Conservation (phyloP, 306 rosid genomes). For the Cyclanthera cordifolia region DNA sequence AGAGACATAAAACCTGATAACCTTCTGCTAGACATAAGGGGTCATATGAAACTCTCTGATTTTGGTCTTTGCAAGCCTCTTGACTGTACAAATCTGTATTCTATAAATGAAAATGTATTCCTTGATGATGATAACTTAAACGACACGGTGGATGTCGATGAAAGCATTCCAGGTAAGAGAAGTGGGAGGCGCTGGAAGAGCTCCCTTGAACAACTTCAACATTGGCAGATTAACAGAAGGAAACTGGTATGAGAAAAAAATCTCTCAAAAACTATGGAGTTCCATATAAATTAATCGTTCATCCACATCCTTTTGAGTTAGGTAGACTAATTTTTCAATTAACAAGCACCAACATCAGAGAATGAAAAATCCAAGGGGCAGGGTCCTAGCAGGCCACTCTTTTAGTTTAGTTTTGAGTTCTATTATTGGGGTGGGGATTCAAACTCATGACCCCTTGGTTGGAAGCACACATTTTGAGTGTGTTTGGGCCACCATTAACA, state of each 20-base stretch:
- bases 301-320: not conserved
- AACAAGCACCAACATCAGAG: no score
- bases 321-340: no score
- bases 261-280: no score
- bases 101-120: conserved; percentile 62
- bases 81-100: conserved; percentile 58
- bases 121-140: conserved; percentile 62
- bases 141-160: conserved; percentile 58
- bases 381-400: no score
- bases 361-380: no score
- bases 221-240: conserved; percentile 79
- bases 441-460: no score
- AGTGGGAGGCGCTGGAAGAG: conserved; percentile 88
- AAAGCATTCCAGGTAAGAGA: conserved; percentile 24
- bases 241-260: conserved; percentile 24
- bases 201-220: conserved; percentile 83
- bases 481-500: no score
- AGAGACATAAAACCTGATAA: conserved; percentile 96
- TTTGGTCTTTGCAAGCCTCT: conserved; percentile 95
- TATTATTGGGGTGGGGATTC: no score
- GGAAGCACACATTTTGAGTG: no score
- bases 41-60: conserved; percentile 89
- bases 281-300: not conserved
- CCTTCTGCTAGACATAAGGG: conserved; percentile 67
- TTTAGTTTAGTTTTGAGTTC: no score